Conservation (phyloP, 179 eudicot genomes). For the Corrigiola litoralis region DNA sequence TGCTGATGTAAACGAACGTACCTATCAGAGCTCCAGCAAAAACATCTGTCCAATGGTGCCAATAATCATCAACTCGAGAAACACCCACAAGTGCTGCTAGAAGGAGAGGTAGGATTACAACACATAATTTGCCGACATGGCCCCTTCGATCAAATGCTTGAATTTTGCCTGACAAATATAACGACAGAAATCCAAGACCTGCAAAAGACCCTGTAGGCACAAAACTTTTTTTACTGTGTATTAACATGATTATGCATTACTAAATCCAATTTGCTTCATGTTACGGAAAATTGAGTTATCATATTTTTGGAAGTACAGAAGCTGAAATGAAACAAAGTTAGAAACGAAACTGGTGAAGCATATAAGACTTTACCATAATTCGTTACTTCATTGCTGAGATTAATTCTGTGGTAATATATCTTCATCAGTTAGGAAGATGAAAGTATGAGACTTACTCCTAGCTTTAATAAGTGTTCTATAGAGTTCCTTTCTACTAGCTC, state of each 20-base stretch:
- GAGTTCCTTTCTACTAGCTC: no score
- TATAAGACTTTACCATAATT: no score
- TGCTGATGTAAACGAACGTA: conserved; percentile 9
- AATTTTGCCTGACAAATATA: conserved; percentile 46
- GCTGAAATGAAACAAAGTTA: no score
- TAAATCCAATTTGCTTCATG: no score
- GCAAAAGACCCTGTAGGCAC: conserved; percentile 52
- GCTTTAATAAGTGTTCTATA: no score
- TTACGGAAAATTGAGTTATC: no score
- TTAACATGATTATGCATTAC: background rate
- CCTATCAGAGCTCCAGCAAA: conserved; percentile 48
- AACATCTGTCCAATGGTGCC: conserved; percentile 68
- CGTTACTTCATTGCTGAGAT: no score
- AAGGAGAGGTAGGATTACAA: conserved; percentile 43
- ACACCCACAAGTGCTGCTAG: conserved; percentile 49
- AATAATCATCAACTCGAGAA: conserved; percentile 58
- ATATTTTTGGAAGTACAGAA: no score
- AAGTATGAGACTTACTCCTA: no score
- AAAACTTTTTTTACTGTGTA: background rate
- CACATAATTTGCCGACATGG: conserved; percentile 50
- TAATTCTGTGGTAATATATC: no score
- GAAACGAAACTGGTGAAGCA: no score
- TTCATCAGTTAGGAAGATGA: no score
- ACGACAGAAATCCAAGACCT: conserved; percentile 48
- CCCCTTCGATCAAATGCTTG: conserved; percentile 42